Conservation (phyloP, 345 rosid genomes). For the Sisymbrium irio region DNA sequence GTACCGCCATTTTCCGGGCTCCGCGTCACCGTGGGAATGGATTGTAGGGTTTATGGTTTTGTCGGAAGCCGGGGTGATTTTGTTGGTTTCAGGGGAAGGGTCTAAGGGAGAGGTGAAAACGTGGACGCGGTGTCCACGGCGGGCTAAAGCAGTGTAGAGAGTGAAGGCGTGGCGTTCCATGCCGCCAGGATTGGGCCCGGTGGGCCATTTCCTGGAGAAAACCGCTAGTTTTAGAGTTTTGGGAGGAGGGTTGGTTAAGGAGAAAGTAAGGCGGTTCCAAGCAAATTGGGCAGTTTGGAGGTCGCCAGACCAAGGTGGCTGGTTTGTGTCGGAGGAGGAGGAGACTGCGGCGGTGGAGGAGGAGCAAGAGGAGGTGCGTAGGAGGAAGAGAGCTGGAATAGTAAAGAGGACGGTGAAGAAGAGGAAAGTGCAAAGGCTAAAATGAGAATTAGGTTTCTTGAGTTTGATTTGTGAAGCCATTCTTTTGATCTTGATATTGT, state of each 20-base stretch:
- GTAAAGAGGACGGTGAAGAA: conserved; percentile 84
- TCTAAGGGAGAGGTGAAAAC: conserved; percentile 77
- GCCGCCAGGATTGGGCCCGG: conserved; percentile 70
- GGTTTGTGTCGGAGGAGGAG: background rate
- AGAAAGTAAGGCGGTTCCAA: conserved; percentile 73
- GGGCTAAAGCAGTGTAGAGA: conserved; percentile 69
- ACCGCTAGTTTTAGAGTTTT: conserved; percentile 64
- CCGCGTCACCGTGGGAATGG: conserved; percentile 75
- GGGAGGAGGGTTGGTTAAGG: conserved; percentile 29
- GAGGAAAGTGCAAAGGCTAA: conserved; percentile 54
- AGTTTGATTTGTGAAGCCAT: conserved; percentile 66
- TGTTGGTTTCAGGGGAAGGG: conserved; percentile 10
- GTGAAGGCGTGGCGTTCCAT: conserved; percentile 98
- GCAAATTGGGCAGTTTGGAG: conserved; percentile 55
- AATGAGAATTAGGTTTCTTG: conserved; percentile 44
- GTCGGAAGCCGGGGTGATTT: conserved; percentile 16
- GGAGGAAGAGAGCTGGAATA: conserved; percentile 76
- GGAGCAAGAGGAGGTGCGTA: conserved; percentile 49
- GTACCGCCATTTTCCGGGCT: conserved; percentile 68
- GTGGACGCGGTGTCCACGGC: conserved; percentile 77
- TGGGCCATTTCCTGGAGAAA: conserved; percentile 91
- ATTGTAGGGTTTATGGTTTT: conserved; percentile 36
- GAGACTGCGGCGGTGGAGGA: conserved; percentile 17
- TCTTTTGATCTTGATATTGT: background rate
- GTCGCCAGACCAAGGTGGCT: conserved; percentile 70